phyloP scores from a whole-genome alignment of 1,284 basidiomycete genomes.

The Tilletia indica region DNA sequence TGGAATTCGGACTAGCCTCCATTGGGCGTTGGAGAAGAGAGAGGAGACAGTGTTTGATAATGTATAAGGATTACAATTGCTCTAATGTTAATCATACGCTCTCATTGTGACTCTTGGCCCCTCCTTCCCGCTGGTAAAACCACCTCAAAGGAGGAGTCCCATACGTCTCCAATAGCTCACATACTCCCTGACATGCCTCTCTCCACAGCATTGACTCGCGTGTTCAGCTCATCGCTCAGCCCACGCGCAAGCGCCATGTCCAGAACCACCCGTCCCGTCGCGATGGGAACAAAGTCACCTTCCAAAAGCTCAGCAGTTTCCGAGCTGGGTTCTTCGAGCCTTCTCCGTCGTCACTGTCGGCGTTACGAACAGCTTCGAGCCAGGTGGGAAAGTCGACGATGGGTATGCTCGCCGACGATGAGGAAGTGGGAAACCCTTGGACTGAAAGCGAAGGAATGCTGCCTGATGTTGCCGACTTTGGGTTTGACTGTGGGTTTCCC shows the following conservation, averaged over 20 bases:
- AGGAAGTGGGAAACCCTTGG: no score
- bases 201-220: neutral
- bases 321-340: neutral
- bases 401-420: neutral
- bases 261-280: neutral
- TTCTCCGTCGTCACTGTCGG: neutral
- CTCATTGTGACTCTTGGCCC: no score
- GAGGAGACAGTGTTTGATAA: no score
- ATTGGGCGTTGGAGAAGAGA: no score
- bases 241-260: neutral
- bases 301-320: slow-evolving; percentile 5
- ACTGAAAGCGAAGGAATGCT: no score
- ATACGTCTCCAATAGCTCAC: neutral
- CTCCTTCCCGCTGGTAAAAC: no score
- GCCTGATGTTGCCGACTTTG: no score
- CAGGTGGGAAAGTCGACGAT: neutral
- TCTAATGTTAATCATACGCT: no score
- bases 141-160: neutral
- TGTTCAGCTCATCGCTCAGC: neutral
- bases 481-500: no score
- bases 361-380: neutral
- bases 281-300: slow-evolving; percentile 12
- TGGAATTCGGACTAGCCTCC: no score
- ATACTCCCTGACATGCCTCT: neutral
- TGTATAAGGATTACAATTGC: no score